Percentiles rank a stretch among this genome's conserved stretches.
These are phyloP conservation scores for Talaromyces sp. DNA, from an alignment of 2,329 filamentous ascomycete species.

Conservation along the genomic window DNA sequence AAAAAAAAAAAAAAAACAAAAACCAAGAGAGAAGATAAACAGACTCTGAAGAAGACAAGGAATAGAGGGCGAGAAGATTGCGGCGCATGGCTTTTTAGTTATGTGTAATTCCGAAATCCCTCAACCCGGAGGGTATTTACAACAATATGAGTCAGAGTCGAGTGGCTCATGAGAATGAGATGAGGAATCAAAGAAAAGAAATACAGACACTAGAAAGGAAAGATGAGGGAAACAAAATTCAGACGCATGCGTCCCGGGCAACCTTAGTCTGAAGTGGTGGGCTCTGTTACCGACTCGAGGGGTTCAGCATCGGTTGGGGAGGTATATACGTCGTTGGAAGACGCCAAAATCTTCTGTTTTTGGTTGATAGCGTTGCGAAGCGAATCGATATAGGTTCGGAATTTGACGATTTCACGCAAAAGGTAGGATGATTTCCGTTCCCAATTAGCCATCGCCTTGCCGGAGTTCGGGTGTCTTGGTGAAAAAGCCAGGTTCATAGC, in stretches of 20 bases:
- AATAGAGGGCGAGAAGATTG: slow-evolving; percentile 8
- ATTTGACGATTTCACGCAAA: slow-evolving; percentile 93
- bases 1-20: neutral
- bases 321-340: slow-evolving; percentile 20
- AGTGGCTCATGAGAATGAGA: neutral
- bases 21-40: neutral
- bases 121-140: slow-evolving; percentile 16
- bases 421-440: slow-evolving; percentile 93
- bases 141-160: slow-evolving; percentile 4
- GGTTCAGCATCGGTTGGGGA: neutral
- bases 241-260: neutral
- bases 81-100: slow-evolving; percentile 13
- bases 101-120: slow-evolving; percentile 8
- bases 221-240: neutral
- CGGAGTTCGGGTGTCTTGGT: slow-evolving; percentile 76
- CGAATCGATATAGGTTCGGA: slow-evolving; percentile 89
- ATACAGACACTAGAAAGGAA: neutral
- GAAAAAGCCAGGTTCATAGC: slow-evolving; percentile 90
- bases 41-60: slow-evolving; percentile 1
- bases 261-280: slow-evolving; percentile 6
- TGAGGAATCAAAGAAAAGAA: neutral
- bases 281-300: neutral
- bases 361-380: slow-evolving; percentile 70
- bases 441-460: slow-evolving; percentile 93
- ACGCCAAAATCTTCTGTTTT: slow-evolving; percentile 69